Evolutionary conservation across 2,329 filamentous ascomycete genomes (phyloP), one percentile per base, ranked within the genome.

Genomic region (Microcyclospora pomicola): DNA sequence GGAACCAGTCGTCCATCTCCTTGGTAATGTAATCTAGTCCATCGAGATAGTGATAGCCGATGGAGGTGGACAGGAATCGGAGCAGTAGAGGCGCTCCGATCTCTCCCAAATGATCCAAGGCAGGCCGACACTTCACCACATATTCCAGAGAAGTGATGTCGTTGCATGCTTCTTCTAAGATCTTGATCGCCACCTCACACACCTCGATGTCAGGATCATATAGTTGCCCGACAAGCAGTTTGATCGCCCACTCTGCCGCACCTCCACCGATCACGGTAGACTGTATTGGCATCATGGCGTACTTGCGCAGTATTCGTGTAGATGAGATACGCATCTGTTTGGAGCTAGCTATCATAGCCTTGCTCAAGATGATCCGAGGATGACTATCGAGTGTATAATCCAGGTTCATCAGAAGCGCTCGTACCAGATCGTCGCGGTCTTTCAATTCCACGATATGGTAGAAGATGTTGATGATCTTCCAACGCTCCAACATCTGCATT

Each of bases 381-480:
- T 98, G 91, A 1, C 87, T 88, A 42, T 67, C 65, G 15, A 92
- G 66, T 14, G 78, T 82, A 56, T 94, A 98, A 61, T 98, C 88
- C 61, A 98, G 87, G 52, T 87, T 91, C 35, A 82, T 80, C 7
- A 98, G 70, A 27, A 98, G 71, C 9, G 88, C 71, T 55, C 87
- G 85, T 56, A 96, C 85, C 42, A 98, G 68, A 57, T 98, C 91
- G 33, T 88, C 85, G 2, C 91, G 80, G 59, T 91, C 82, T 50
- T 82, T 85, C 33, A 94, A 69, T 54, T 96, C 88, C 41, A 95
- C 74, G 43, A 98, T 94, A 60, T 96, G 91, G 57, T 98, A 98
- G 70, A 96, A 92, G 85, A 98, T 98, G 60, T 96, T 96, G 63
- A 95, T 87, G 71, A 98, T 92, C 50, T 86, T 84, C 88, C 91